phyloP scores from a whole-genome alignment of 2,329 filamentous ascomycete species.

The Pleoardoris graminearum region DNA sequence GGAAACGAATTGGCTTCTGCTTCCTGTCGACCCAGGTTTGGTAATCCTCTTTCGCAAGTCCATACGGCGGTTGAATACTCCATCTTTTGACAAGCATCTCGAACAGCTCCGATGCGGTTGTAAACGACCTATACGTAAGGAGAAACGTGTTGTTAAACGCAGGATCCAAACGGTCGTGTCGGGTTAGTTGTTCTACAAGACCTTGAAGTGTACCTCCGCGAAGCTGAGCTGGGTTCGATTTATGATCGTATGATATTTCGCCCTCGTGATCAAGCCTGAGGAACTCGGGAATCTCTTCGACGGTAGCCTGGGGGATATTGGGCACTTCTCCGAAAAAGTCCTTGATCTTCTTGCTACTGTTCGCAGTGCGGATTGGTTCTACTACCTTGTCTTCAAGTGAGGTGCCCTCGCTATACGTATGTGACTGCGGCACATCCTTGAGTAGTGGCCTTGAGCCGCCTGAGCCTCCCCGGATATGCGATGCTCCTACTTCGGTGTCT shows the following conservation, averaged over 20 bases:
- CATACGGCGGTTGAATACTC: conserved; percentile 86
- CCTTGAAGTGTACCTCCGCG: conserved; percentile 88
- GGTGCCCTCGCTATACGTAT: conserved; percentile 67
- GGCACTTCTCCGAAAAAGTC: conserved; percentile 58
- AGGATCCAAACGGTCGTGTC: conserved; percentile 92
- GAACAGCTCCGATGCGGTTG: conserved; percentile 85
- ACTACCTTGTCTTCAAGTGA: conserved; percentile 32
- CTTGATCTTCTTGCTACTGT: conserved; percentile 54
- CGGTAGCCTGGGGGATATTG: conserved; percentile 48
- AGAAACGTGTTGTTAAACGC: conserved; percentile 98
- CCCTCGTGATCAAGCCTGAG: conserved; percentile 83
- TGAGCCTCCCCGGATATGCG: conserved; percentile 36
- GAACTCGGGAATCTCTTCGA: conserved; percentile 82
- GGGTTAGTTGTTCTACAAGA: conserved; percentile 90
- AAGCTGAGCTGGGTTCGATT: conserved; percentile 72
- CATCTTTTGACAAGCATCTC: conserved; percentile 91
- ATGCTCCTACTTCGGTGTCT: conserved; percentile 37
- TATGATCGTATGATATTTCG: conserved; percentile 88
- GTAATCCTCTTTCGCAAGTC: conserved; percentile 73
- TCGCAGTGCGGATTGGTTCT: conserved; percentile 43
- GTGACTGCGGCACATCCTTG: conserved; percentile 60
- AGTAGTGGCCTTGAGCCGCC: conserved; percentile 51
- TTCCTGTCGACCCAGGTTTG: conserved; percentile 91
- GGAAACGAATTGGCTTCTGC: conserved; percentile 92
- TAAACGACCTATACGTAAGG: conserved; percentile 94